A percentile compares a stretch with the other conserved stretches of the same genome.
phyloP scores from a whole-genome alignment of 2,329 filamentous ascomycete genomes.

The Aspergillus nomiae region DNA sequence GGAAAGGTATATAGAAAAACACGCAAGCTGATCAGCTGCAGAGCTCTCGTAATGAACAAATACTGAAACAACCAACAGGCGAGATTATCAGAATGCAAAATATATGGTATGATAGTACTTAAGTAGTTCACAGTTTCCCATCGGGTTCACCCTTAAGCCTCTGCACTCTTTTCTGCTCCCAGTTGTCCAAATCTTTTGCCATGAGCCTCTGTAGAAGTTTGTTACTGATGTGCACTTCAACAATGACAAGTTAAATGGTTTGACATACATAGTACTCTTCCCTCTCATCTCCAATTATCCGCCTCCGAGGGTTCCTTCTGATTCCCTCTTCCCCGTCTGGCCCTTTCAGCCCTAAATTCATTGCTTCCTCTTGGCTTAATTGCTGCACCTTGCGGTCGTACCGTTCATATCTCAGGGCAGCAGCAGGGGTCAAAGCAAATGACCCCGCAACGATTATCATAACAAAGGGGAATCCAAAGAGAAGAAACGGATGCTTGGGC shows the following conservation, averaged over 20 bases:
- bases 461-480: constrained; percentile 94
- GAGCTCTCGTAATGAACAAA: not conserved
- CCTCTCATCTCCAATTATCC: constrained; percentile 44
- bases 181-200: constrained; percentile 89
- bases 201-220: constrained; percentile 64
- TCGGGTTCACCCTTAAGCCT: constrained; percentile 87
- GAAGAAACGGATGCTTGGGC: constrained; percentile 78
- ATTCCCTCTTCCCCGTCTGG: constrained; percentile 78
- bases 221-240: not conserved
- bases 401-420: constrained; percentile 89
- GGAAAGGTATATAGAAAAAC: not conserved
- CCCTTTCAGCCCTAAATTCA: constrained; percentile 72
- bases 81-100: not conserved
- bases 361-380: constrained; percentile 80
- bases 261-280: constrained; percentile 51
- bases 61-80: not conserved
- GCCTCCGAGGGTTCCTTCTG: constrained; percentile 47
- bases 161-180: constrained; percentile 95
- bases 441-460: constrained; percentile 85
- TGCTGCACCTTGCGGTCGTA: constrained; percentile 88
- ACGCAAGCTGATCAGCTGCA: not conserved
- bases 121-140: constrained; percentile 64
- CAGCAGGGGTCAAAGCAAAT: constrained; percentile 91
- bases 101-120: not conserved
- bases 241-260: not conserved